Evolutionary conservation across 2,329 filamentous ascomycete species (phyloP), one percentile per base, ranked within the genome.

Genomic region (Cercospora nicotianae): DNA sequence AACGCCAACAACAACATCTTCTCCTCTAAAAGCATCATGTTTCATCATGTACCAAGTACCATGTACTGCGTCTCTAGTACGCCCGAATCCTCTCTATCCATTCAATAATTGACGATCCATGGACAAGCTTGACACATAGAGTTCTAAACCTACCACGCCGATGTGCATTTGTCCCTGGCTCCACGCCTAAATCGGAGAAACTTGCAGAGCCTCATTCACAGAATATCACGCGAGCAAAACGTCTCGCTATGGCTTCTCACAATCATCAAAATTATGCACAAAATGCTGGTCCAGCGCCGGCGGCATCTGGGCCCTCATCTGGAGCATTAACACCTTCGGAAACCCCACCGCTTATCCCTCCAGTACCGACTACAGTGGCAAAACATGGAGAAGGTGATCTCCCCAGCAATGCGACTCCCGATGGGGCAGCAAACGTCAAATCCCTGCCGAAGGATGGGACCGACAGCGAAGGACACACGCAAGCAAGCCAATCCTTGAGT

Each of bases 401-500:
- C 4, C n/a, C 20, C 36, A 60, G 16, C 16, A 36, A 39, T 1
- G 63, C 63, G 12, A 36, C 57, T 42, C 55, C 64, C 3, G 57
- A 60, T 28, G 64, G 42, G 5, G 64, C 26, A 12, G 18, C 64
- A 5, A 60, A 55, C 12, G 26, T 36, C n/a, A 55, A 65, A 1
- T 18, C 26, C 3, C 7, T 48, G 28, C 30, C 58, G 13, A 3
- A 13, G 9, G 3, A n/a, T n/a, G 31, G 30, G 13, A 48, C 13
- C 16, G 36, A 55, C n/a, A 13, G 23, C 30, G 65, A 70, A 16
- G 65, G 55, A 23, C 69, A 76, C 48, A 72, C 69, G 3, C 42
- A 58, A 45, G 73, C 74, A 31, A 75, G 72, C 39, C 73, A 76
- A 59, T 67, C 67, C n/a, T 60, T 76, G 3, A 67, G 69, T 13